Conservation (phyloP, 192 early-diverging fungal genomes). For the Ambispora gerdemannii region DNA sequence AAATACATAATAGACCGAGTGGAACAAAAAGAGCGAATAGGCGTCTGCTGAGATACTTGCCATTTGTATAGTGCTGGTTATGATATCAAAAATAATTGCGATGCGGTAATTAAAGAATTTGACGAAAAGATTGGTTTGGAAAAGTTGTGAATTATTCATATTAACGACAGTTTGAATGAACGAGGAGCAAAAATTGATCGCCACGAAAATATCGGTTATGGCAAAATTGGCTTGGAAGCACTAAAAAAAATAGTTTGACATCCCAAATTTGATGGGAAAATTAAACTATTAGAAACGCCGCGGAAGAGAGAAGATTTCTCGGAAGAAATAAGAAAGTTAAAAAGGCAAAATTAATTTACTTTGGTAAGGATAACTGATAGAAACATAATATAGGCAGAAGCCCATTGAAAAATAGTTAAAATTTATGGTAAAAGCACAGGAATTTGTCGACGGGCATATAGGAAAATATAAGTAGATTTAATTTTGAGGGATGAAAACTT, state of each 20-base stretch:
- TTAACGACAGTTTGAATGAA: not conserved
- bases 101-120: slow-evolving; percentile 27
- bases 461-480: no score
- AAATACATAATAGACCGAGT: slow-evolving; percentile 6
- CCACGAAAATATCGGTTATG: slow-evolving; percentile 11
- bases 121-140: slow-evolving; percentile 15
- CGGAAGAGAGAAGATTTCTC: not conserved
- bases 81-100: slow-evolving; percentile 20
- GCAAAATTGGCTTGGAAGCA: not conserved
- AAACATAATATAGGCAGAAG: no score
- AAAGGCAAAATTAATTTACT: slow-evolving; percentile 1
- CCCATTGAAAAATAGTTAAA: no score
- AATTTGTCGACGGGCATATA: no score
- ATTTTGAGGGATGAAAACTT: no score
- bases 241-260: slow-evolving; percentile 12
- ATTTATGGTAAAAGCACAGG: no score
- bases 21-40: slow-evolving; percentile 2
- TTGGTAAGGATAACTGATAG: no score
- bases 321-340: slow-evolving; percentile 14
- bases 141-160: slow-evolving; percentile 21
- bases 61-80: slow-evolving; percentile 19
- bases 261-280: slow-evolving; percentile 4
- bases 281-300: slow-evolving; percentile 12
- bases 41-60: slow-evolving; percentile 19
- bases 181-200: slow-evolving; percentile 6